Evolutionary conservation across 768 basidiomycete genomes (phyloP).

Genomic region (Mycena vitilis): DNA sequence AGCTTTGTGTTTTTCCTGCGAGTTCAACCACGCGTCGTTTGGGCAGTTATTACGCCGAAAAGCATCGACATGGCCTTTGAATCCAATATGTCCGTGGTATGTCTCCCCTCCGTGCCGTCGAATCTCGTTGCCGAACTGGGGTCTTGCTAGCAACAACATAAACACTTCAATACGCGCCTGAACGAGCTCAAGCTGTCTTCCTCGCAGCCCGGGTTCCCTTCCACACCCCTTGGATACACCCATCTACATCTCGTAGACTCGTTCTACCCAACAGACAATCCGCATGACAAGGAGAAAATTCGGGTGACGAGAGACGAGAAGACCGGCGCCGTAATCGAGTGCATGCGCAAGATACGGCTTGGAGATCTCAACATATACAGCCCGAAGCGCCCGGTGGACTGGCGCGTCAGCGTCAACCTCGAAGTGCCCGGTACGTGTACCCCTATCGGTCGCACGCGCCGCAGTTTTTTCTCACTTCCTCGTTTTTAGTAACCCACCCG

Average conservation of each 20-base stretch:
- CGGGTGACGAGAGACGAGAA: constrained; percentile 89
- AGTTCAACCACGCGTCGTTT: constrained; percentile 27
- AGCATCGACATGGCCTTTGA: constrained; percentile 80
- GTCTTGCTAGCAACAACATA: constrained; percentile 78
- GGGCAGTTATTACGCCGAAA: constrained; percentile 75
- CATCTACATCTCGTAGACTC: constrained; percentile 85
- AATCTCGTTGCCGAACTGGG: constrained; percentile 31
- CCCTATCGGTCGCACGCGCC: constrained; percentile 1
- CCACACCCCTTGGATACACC: constrained; percentile 74
- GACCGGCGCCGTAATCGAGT: constrained; percentile 69
- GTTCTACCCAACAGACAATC: constrained; percentile 69
- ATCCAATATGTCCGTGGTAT: constrained; percentile 91
- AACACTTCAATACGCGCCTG: constrained; percentile 86
- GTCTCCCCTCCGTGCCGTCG: constrained; percentile 44
- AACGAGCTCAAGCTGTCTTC: constrained; percentile 80
- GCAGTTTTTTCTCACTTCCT: constrained; percentile 1
- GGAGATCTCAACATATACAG: constrained; percentile 90
- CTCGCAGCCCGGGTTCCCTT: constrained; percentile 59
- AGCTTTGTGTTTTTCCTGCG: constrained; percentile 9
- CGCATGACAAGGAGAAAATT: constrained; percentile 65
- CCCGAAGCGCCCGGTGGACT: constrained; percentile 87
- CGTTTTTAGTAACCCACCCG: constrained; percentile 68
- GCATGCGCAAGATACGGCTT: constrained; percentile 83
- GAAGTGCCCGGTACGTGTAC: constrained; percentile 82
- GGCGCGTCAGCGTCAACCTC: constrained; percentile 92